Evolutionary conservation across 441 rosid genomes (phyloP).

Genomic region (Daphne laureola): DNA sequence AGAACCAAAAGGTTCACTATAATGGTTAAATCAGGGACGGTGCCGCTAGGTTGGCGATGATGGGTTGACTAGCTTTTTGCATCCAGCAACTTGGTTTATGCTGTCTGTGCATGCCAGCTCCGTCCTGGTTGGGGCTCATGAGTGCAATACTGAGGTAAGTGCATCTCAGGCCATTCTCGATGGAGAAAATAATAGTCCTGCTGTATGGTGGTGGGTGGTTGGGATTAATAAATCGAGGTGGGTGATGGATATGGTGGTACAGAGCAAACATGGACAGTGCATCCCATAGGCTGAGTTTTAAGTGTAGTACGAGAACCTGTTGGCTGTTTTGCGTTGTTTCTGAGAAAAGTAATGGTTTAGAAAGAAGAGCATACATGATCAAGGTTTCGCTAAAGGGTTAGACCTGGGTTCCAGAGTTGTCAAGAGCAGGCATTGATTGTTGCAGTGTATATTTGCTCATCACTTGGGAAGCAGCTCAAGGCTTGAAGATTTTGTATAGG

Average conservation of each 20-base stretch:
- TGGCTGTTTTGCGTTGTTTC: slow-evolving; percentile 26
- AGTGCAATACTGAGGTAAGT: slow-evolving; percentile 40
- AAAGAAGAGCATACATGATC: slow-evolving; percentile 39
- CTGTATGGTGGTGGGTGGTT: slow-evolving; percentile 22
- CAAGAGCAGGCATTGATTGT: not conserved
- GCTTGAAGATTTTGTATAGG: slow-evolving; percentile 29
- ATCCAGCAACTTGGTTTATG: slow-evolving; percentile 80
- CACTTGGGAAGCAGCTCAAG: slow-evolving; percentile 10
- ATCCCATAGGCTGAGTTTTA: slow-evolving; percentile 49
- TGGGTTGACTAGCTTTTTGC: slow-evolving; percentile 65
- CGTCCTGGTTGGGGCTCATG: slow-evolving; percentile 12
- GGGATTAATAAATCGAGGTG: slow-evolving; percentile 19
- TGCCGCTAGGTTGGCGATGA: slow-evolving; percentile 18
- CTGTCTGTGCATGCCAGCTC: slow-evolving; percentile 52
- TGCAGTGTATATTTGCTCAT: not conserved
- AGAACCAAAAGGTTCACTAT: slow-evolving; percentile 76
- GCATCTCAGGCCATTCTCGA: slow-evolving; percentile 17
- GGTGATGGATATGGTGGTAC: slow-evolving; percentile 17
- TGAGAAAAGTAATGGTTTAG: slow-evolving; percentile 13
- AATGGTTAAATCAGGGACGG: slow-evolving; percentile 49
- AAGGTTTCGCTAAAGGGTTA: slow-evolving; percentile 39
- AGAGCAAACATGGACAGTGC: slow-evolving; percentile 28
- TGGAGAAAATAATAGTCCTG: not conserved
- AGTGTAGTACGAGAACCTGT: slow-evolving; percentile 42
- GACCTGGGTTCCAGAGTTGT: slow-evolving; percentile 6